A percentile compares a stretch with the other conserved stretches of the same genome.
These are phyloP conservation scores for Aspergillus sp. DNA, from an alignment of 2,329 filamentous ascomycete genomes.

Conservation along the genomic window DNA sequence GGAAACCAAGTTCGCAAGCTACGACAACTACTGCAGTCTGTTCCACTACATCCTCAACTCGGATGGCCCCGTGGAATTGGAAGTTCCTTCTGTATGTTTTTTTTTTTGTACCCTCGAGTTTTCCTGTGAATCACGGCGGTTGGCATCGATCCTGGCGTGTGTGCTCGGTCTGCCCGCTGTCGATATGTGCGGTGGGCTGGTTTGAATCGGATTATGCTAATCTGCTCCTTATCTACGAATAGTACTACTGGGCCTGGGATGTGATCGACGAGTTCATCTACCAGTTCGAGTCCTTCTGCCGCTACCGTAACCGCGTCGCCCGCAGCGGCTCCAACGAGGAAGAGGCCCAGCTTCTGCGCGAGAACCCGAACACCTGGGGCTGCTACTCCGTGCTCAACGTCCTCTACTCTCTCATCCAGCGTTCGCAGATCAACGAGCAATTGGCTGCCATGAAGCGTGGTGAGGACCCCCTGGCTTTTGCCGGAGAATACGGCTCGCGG, in stretches of 20 bases:
- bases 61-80: conserved; percentile 95
- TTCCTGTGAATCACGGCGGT: background rate
- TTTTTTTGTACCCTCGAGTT: background rate
- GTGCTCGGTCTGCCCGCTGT: background rate
- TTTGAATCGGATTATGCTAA: conserved; percentile 10
- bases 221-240: conserved; percentile 10
- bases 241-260: conserved; percentile 99
- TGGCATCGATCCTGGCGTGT: background rate
- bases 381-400: conserved; percentile 99
- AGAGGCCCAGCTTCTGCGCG: conserved; percentile 84
- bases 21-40: conserved; percentile 98
- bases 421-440: conserved; percentile 97
- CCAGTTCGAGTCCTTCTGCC: conserved; percentile 99
- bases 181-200: conserved; percentile 8
- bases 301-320: conserved; percentile 89
- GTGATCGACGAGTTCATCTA: conserved; percentile 99
- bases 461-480: conserved; percentile 83
- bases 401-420: conserved; percentile 97
- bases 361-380: conserved; percentile 98
- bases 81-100: conserved; percentile 84
- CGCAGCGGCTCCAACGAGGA: conserved; percentile 80
- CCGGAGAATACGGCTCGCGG: conserved; percentile 91
- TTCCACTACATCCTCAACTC: conserved; percentile 99
- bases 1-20: conserved; percentile 97
- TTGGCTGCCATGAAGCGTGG: conserved; percentile 90